A percentile compares a stretch with the other conserved stretches of the same genome.
Evolutionary conservation across 257 asterid species (phyloP).

Genomic region (Forsythia suspensa): DNA sequence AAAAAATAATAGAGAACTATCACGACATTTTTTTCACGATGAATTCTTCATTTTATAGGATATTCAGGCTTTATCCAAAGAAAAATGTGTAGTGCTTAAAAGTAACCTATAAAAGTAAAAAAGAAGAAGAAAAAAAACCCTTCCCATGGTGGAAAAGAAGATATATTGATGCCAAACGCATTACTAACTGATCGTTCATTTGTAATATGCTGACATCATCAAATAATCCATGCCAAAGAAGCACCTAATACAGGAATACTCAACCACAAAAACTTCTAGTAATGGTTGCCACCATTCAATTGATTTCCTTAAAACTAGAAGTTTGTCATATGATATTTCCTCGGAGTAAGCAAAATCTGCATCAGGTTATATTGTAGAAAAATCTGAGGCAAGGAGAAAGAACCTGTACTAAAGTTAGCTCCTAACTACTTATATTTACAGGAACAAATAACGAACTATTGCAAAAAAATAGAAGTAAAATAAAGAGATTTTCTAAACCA

Average conservation of each 20-base stretch:
- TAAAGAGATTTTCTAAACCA: not conserved
- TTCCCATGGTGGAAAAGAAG: too few relatives aligned
- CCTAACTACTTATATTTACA: not conserved
- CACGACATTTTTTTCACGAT: too few relatives aligned
- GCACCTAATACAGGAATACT: not conserved
- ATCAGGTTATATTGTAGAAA: not conserved
- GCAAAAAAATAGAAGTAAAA: not conserved
- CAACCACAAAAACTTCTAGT: too few relatives aligned
- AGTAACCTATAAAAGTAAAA: too few relatives aligned
- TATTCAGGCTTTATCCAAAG: too few relatives aligned
- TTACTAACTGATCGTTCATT: not conserved
- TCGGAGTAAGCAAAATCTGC: not conserved
- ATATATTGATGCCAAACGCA: not conserved
- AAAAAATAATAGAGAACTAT: too few relatives aligned
- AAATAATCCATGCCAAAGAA: not conserved
- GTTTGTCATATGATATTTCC: not conserved
- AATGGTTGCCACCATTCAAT: too few relatives aligned
- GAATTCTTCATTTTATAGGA: too few relatives aligned
- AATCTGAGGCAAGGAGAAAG: not conserved
- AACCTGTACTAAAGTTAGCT: not conserved
- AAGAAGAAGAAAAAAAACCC: too few relatives aligned
- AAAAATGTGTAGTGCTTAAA: too few relatives aligned
- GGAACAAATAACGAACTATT: not conserved
- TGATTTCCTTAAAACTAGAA: not conserved
- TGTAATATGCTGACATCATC: not conserved